phyloP scores from a whole-genome alignment of 2,329 filamentous ascomycete genomes.

The Gliomastix tumulicola region DNA sequence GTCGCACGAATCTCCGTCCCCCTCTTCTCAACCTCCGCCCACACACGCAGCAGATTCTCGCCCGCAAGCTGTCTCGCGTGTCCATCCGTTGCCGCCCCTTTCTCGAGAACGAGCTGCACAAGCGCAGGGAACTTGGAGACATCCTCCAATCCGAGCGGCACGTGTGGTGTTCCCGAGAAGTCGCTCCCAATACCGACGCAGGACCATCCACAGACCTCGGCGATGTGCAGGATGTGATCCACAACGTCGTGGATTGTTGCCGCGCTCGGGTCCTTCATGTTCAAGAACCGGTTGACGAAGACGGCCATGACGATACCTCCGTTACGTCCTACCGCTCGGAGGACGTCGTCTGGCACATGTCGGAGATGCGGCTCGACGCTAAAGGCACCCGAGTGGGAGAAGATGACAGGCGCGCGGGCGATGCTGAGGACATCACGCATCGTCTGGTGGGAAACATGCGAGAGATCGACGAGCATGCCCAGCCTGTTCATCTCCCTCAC shows the following conservation, averaged over 20 bases:
- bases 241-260: constrained; percentile 24
- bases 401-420: constrained; percentile 19
- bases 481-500: constrained; percentile 27
- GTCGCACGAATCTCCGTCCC: constrained; percentile 56
- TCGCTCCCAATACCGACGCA: constrained; percentile 28
- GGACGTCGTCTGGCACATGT: constrained; percentile 32
- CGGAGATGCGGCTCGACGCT: constrained; percentile 19
- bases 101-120: constrained; percentile 17
- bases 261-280: constrained; percentile 17
- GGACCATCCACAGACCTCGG: constrained; percentile 22
- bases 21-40: constrained; percentile 70
- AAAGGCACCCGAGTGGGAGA: constrained; percentile 20
- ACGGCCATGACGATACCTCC: constrained; percentile 30
- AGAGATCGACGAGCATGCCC: constrained; percentile 24
- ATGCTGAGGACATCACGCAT: constrained; percentile 19
- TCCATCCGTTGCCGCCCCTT: constrained; percentile 18
- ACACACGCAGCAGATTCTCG: constrained; percentile 78
- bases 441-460: constrained; percentile 19
- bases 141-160: constrained; percentile 19
- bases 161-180: constrained; percentile 22
- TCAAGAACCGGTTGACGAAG: constrained; percentile 26
- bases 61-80: constrained; percentile 67
- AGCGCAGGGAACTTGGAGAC: constrained; percentile 25
- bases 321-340: constrained; percentile 23
- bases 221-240: constrained; percentile 22